Conservation (phyloP, 805 yeast genomes). For the Candida adriatica region DNA sequence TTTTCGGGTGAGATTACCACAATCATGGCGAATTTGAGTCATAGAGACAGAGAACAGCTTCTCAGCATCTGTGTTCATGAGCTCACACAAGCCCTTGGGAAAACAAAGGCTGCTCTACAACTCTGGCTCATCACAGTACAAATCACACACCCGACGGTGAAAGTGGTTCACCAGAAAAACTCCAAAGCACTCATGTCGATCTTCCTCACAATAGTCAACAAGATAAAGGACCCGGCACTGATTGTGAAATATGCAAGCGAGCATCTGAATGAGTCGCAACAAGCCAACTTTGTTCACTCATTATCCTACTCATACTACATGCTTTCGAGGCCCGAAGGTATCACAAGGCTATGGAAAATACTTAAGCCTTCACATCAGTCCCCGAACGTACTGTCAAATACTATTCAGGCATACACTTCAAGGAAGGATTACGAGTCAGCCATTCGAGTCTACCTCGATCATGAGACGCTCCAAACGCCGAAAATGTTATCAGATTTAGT, state of each 20-base stretch:
- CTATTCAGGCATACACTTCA: constrained; percentile 10
- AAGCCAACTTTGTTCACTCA: constrained; percentile 1
- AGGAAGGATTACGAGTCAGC: constrained; percentile 5
- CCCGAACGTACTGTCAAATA: constrained; percentile 1
- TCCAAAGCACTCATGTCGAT: constrained; percentile 2
- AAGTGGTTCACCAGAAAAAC: constrained; percentile 7
- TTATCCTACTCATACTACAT: constrained; percentile 10
- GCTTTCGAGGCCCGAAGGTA: constrained; percentile 2
- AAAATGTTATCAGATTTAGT: constrained; percentile 7
- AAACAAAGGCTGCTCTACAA: constrained; percentile 4
- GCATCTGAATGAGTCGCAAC: not conserved
- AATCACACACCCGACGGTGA: constrained; percentile 3
- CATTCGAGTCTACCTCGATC: constrained; percentile 1
- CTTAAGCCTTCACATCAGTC: constrained; percentile 1
- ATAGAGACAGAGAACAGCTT: not conserved
- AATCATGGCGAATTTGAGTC: not conserved
- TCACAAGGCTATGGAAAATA: constrained; percentile 5
- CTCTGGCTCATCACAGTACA: constrained; percentile 6
- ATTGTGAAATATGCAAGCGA: constrained; percentile 1
- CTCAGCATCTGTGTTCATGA: constrained; percentile 2
- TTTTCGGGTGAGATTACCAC: constrained; percentile 1
- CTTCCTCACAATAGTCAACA: constrained; percentile 3
- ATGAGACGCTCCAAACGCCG: constrained; percentile 1
- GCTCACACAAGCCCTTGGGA: not conserved
- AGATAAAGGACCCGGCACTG: not conserved